phyloP scores from a whole-genome alignment of 331 rosid genomes.

The Telfairia occidentalis region DNA sequence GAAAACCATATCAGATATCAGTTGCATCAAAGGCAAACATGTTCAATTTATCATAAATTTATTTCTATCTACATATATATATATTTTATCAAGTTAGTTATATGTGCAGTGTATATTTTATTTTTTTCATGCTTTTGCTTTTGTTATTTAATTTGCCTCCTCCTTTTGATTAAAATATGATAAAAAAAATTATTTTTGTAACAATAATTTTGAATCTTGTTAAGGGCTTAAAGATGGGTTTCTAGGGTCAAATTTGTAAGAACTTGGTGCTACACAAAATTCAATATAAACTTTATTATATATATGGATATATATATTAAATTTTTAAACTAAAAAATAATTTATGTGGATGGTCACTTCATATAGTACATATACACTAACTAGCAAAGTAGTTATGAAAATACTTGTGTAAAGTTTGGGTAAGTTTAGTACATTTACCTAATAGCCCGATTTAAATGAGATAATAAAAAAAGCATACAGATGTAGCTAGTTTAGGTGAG shows the following conservation, averaged over 20 bases:
- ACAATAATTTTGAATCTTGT: background rate
- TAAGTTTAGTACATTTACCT: too few species aligned
- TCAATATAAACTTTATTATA: background rate
- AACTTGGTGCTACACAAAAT: background rate
- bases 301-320: too few species aligned
- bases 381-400: too few species aligned
- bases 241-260: background rate
- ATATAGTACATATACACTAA: too few species aligned
- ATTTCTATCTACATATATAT: background rate
- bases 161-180: background rate
- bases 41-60: background rate
- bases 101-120: too few species aligned
- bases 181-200: too few species aligned
- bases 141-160: background rate
- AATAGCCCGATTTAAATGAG: too few species aligned
- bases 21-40: background rate
- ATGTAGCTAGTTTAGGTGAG: too few species aligned
- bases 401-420: too few species aligned
- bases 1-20: background rate
- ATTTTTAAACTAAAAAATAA: too few species aligned
- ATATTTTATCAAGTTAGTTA: background rate
- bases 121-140: background rate
- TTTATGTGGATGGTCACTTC: too few species aligned
- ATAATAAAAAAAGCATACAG: too few species aligned
- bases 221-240: background rate